Base-by-base conservation (phyloP, 306 rosid genomes). In the Castanospermum australe region DNA sequence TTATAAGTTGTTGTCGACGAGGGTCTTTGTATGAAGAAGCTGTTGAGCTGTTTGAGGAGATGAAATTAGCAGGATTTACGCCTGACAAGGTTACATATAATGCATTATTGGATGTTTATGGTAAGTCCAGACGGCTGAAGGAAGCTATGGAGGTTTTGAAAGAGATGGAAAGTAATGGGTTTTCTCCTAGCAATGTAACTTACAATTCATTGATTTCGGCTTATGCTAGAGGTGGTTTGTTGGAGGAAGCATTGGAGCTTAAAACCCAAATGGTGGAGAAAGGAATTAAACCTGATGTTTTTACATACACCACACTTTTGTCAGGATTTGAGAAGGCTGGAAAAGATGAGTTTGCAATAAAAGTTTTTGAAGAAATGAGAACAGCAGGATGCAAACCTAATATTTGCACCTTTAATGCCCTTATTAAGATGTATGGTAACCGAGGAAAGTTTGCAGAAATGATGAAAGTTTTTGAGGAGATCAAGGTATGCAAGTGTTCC, bases 401-500 rank as follows among this genome's bases (percentile, higher is more conserved):
- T 70, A 92, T 95, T 62, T 95, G 92, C 82, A 88, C 96, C 38
- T 92, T 95, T 67, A 95, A 95, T 71, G 94, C 95, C 44, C 86
- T 95, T 59, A 95, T 95, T 52, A 95, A 91, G 92, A 89, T 95
- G 98, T 88, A 95, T 77, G 98, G 97, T 38, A 92, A 91, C 81
- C 82, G 99, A 48, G 97, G 97, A 14, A 94, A 85, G 33, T 94
- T 94, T 71, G 82, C 60, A 1, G 95, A 94, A 38, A 94, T 94
- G 99, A 94, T 92, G 99, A 86, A 87, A 32, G 90, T 92, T 18
- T 91, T 94, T 55, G 97, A 90, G 47, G 94, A 92, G 80, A 88
- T 92, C 56, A 88, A 86, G 81, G 54, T 24, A 17, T 88, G 85
- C 82, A 84, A 78, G 47, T 92, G 91, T 70, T 70, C 79, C 39